Evolutionary conservation across 257 asterid species (phyloP).

Genomic region (Echium plantagineum): DNA sequence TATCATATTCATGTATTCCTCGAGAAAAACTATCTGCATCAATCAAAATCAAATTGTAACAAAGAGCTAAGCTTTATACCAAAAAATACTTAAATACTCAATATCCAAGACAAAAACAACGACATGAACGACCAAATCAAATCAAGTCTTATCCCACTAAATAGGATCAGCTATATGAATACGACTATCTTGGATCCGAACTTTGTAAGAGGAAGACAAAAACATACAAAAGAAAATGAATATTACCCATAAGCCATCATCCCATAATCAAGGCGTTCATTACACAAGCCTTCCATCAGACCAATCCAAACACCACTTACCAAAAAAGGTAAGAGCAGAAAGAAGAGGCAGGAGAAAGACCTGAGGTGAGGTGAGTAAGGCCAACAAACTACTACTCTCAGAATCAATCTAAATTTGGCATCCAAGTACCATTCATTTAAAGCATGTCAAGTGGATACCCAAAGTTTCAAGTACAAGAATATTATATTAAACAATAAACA

Average conservation of each 20-base stretch:
- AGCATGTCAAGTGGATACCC: slow-evolving; percentile 25
- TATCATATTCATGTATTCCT: neutral
- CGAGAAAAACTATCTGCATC: neutral
- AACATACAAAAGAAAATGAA: neutral
- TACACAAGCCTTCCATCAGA: slow-evolving; percentile 56
- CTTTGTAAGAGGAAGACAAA: neutral
- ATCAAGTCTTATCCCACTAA: too few species aligned
- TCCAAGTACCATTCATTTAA: slow-evolving; percentile 15
- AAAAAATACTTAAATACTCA: neutral
- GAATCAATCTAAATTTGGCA: slow-evolving; percentile 13
- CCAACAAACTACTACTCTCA: slow-evolving; percentile 13
- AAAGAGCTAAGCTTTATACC: slow-evolving; percentile 10
- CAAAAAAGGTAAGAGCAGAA: slow-evolving; percentile 15
- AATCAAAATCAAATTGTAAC: slow-evolving; percentile 6
- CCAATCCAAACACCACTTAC: slow-evolving; percentile 10
- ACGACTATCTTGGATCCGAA: too few species aligned
- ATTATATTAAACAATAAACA: slow-evolving; percentile 14
- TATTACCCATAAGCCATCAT: slow-evolving; percentile 95
- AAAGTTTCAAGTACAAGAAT: slow-evolving; percentile 9
- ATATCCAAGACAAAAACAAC: too few species aligned
- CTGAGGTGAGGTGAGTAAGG: slow-evolving; percentile 21
- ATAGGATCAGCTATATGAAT: too few species aligned
- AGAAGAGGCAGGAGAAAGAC: slow-evolving; percentile 9
- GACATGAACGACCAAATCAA: too few species aligned
- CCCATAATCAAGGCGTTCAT: slow-evolving; percentile 88